phyloP scores from a whole-genome alignment of 768 basidiomycete species.

The Russula dissimulans region DNA sequence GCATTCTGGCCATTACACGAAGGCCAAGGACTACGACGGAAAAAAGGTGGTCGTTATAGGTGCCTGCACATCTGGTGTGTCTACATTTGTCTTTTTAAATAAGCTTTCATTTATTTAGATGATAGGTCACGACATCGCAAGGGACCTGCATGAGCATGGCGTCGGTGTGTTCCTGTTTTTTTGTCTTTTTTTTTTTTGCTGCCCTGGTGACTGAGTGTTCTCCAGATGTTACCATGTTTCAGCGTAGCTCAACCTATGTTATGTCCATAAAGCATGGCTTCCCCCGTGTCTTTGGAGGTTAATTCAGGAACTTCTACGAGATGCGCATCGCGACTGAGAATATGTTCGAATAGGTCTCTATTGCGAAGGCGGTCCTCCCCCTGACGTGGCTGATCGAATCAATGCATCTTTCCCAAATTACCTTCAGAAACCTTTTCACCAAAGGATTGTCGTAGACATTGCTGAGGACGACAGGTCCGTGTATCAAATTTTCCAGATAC shows the following conservation, averaged over 20 bases:
- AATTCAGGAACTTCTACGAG: neutral
- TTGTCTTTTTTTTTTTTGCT: neutral
- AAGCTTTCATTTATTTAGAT: neutral
- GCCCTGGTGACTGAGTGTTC: neutral
- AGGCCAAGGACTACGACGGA: conserved; percentile 26
- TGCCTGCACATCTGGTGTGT: conserved; percentile 25
- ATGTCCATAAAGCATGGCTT: conserved; percentile 25
- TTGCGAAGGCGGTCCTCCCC: conserved; percentile 11
- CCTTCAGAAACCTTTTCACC: conserved; percentile 23
- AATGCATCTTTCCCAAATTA: conserved; percentile 32
- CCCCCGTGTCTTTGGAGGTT: conserved; percentile 9
- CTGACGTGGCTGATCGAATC: conserved; percentile 49
- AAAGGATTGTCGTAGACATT: conserved; percentile 34
- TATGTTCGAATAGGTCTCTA: conserved; percentile 5
- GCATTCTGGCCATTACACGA: conserved; percentile 28
- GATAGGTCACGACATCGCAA: conserved; percentile 28
- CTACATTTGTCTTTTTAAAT: neutral
- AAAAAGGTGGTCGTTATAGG: conserved; percentile 36
- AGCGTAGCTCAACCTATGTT: conserved; percentile 32
- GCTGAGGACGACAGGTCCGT: conserved; percentile 44
- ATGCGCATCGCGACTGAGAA: neutral
- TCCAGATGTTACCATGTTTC: conserved; percentile 23
- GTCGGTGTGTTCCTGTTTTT: conserved; percentile 14
- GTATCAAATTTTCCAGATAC: neutral
- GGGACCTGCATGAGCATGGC: conserved; percentile 25